A percentile compares a stretch with the other conserved stretches of the same genome.
Evolutionary conservation across 1,284 basidiomycete species (phyloP).

Genomic region (Ceratorhiza oryzae-sativae): DNA sequence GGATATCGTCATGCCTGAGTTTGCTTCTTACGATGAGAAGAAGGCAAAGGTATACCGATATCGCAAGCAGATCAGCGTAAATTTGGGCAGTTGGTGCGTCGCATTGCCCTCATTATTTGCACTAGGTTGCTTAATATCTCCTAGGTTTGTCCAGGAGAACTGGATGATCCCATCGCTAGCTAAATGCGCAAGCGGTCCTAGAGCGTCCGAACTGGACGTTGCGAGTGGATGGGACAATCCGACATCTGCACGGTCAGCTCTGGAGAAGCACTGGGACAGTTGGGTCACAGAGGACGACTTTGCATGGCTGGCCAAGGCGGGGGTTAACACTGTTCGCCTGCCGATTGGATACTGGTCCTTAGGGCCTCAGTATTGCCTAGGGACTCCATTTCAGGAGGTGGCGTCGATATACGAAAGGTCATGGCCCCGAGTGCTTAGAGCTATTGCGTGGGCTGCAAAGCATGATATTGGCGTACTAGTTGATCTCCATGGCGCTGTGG

Average conservation of each 20-base stretch:
- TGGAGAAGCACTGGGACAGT: conserved; percentile 82
- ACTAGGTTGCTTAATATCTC: neutral
- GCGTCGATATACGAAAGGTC: conserved; percentile 37
- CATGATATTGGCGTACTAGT: conserved; percentile 75
- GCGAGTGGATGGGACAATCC: conserved; percentile 52
- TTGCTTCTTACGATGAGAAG: conserved; percentile 36
- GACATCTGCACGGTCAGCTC: conserved; percentile 58
- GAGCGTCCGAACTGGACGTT: conserved; percentile 58
- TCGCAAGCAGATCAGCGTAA: conserved; percentile 53
- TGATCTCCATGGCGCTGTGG: conserved; percentile 76
- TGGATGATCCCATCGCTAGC: conserved; percentile 82
- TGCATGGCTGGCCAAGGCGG: conserved; percentile 49
- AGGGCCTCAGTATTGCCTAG: conserved; percentile 49
- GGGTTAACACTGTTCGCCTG: conserved; percentile 53
- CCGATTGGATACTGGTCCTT: conserved; percentile 74
- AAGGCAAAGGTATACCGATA: conserved; percentile 40
- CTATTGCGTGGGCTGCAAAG: conserved; percentile 47
- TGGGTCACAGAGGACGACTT: conserved; percentile 75
- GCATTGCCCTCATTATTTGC: neutral
- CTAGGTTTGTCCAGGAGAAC: conserved; percentile 76
- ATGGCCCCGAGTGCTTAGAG: conserved; percentile 40
- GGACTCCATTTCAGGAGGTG: conserved; percentile 40
- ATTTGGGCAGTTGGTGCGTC: conserved; percentile 67
- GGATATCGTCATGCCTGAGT: conserved; percentile 11
- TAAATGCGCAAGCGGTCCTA: conserved; percentile 63